Percentiles rank a stretch among this genome's conserved stretches.
phyloP scores from a whole-genome alignment of 148 eudicot species.

The Cornus kousa region DNA sequence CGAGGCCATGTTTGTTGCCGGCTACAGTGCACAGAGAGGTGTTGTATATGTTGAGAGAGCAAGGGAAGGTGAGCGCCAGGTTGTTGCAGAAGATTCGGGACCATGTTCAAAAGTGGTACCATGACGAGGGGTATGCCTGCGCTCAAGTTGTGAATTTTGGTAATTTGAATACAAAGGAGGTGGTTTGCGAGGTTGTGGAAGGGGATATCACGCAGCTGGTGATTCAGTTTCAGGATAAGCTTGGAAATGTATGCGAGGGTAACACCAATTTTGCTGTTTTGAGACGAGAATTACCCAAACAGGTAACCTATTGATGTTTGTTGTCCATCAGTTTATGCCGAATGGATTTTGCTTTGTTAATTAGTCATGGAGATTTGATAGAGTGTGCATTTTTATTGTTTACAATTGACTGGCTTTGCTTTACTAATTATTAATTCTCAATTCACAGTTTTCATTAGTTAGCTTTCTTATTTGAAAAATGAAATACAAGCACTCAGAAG shows the following conservation, averaged over 20 bases:
- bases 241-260: conserved; percentile 92
- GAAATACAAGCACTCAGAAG: no score
- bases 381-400: no score
- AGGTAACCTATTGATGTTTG: conserved; percentile 36
- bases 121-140: conserved; percentile 85
- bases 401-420: no score
- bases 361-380: not conserved
- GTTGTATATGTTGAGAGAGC: conserved; percentile 52
- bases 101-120: conserved; percentile 92
- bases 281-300: conserved; percentile 73
- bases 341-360: not conserved
- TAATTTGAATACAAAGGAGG: conserved; percentile 85
- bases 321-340: not conserved
- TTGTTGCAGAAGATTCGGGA: conserved; percentile 82
- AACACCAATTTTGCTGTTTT: conserved; percentile 65
- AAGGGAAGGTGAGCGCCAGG: conserved; percentile 74
- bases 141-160: conserved; percentile 97
- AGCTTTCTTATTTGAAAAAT: no score
- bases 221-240: conserved; percentile 96
- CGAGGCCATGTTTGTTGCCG: conserved; percentile 83
- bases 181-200: conserved; percentile 96
- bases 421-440: no score
- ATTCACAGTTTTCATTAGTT: no score
- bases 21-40: conserved; percentile 50
- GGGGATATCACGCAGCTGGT: conserved; percentile 89